Evolutionary conservation across 1,139 yeast species (phyloP), one percentile per base, ranked within the genome.

Genomic region (Pichia sp.): DNA sequence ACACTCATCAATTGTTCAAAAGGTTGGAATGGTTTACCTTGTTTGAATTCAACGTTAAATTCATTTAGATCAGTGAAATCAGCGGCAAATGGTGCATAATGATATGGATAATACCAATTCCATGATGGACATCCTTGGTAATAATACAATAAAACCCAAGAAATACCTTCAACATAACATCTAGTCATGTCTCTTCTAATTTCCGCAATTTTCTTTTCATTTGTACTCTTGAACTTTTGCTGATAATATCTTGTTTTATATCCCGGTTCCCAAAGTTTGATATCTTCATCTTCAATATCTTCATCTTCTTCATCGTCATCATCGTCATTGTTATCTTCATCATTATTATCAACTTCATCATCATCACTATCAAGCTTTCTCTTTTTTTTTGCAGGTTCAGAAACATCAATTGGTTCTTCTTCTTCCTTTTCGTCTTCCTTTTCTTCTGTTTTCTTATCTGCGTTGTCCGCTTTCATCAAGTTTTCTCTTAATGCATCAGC

Each of bases 71-170:
- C 74, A 4, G 63, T 67, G 55, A 93, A 83, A 60, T 93, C 99
- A 8, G 83, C 73, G 0, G 97, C 97, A 69, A 91, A 88, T 16
- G 99, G 99, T 0, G 98, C 97, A 64, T 93, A 93, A 60, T 93
- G 98, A 59, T 81, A 91, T 0, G 97, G 98, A 55, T 82, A 93
- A 61, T 78, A 93, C 98, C 98, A 93, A 43, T 81, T 83, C 99
- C 99, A 93, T 0, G 97, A 89, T 0, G 96, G 95, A 64, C 97
- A 91, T 4, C 96, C 97, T 64, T 91, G 98, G 60, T 86, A 91
- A 64, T 93, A 93, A 61, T 93, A 93, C 42, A 85, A 64, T 48
- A 91, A 68, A 1, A 83, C 96, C 99, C 99, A 93, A 15, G 95
- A 79, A 6, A 91, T 83, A 46, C 99, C 99, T 62, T 91, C 96